These are phyloP conservation scores for Rubia occidens DNA, from an alignment of 305 asterid species.

Conservation along the genomic window DNA sequence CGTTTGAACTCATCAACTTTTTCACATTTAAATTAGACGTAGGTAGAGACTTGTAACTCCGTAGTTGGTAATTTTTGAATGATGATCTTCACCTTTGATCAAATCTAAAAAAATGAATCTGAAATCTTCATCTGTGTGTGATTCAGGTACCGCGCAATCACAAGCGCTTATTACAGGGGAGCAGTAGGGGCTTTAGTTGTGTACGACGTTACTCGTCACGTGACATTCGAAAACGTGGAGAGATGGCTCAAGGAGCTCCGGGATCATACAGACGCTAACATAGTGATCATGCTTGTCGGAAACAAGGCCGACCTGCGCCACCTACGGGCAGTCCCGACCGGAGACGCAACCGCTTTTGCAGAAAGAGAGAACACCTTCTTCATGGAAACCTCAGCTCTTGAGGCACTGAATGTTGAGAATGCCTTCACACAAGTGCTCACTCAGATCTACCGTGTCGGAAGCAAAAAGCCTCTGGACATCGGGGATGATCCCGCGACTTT, in stretches of 20 bases:
- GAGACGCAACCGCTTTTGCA: not conserved
- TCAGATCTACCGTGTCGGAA: not conserved
- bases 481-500: conserved; percentile 60
- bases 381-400: not conserved
- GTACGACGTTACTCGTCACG: not conserved
- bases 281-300: not conserved
- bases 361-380: not conserved
- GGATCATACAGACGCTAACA: too few relatives aligned
- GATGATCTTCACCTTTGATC: too few relatives aligned
- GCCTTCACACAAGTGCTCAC: not conserved
- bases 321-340: not conserved
- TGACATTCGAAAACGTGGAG: not conserved
- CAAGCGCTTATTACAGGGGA: not conserved
- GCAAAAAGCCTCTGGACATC: conserved; percentile 40
- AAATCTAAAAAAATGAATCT: too few relatives aligned
- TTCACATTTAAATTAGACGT: too few relatives aligned
- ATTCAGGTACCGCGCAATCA: not conserved
- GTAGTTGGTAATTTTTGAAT: too few relatives aligned
- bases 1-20: too few relatives aligned
- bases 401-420: not conserved
- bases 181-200: not conserved
- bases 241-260: not conserved
- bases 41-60: too few relatives aligned
- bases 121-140: too few relatives aligned
- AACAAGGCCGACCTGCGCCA: not conserved